Percentiles rank a stretch among this genome's conserved stretches.
These are phyloP conservation scores for Colletotrichum higginsianum DNA, from an alignment of 2,329 filamentous ascomycete genomes.

Conservation along the genomic window DNA sequence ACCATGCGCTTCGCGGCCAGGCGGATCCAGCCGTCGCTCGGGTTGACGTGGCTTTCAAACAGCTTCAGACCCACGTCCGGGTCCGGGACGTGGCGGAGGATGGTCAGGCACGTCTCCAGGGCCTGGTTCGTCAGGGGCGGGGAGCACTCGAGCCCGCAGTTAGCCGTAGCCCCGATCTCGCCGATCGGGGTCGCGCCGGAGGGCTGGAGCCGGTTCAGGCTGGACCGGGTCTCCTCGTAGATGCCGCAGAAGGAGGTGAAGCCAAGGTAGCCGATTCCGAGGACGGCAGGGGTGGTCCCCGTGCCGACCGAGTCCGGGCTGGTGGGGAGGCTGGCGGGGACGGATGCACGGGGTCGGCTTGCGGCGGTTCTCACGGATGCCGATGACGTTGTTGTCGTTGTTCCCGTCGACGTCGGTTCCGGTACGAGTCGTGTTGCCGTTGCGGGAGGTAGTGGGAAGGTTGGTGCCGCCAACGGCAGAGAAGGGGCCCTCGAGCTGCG, in stretches of 20 bases:
- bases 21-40: conserved; percentile 52
- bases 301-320: conserved; percentile 35
- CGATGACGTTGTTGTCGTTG: conserved; percentile 12
- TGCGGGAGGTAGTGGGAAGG: background rate
- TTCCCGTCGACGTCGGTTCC: background rate
- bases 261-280: conserved; percentile 58
- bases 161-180: conserved; percentile 28
- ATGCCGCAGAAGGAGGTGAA: conserved; percentile 61
- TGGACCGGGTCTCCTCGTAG: conserved; percentile 59
- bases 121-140: conserved; percentile 34
- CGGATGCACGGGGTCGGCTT: conserved; percentile 29
- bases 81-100: conserved; percentile 55
- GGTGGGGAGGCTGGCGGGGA: conserved; percentile 32
- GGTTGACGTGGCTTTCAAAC: conserved; percentile 44
- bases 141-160: conserved; percentile 30
- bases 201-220: conserved; percentile 52
- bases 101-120: conserved; percentile 55
- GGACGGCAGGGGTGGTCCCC: conserved; percentile 20
- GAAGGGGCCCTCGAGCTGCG: conserved; percentile 23
- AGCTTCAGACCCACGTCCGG: conserved; percentile 44
- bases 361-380: conserved; percentile 29
- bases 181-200: conserved; percentile 21
- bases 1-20: conserved; percentile 49
- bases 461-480: conserved; percentile 11
- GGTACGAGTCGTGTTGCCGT: background rate